Evolutionary conservation across 2,329 filamentous ascomycete species (phyloP), one percentile per base, ranked within the genome.

Genomic region (Penicillium sp.): DNA sequence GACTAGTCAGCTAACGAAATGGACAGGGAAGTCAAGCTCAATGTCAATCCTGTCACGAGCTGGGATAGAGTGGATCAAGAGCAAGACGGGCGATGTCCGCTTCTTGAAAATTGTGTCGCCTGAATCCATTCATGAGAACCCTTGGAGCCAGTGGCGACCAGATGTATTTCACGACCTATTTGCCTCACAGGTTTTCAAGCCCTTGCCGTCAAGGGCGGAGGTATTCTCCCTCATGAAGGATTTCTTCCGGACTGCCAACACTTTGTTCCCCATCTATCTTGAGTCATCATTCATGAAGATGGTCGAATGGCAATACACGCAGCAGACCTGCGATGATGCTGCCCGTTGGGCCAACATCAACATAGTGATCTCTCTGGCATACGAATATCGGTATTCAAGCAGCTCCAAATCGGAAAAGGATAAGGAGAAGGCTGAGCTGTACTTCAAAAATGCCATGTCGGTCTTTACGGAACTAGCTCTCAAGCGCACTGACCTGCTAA

Each of bases 291-390:
- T 97, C 64, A 96, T 96, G 89, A 88, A 93, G 64, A 78, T 97
- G 10, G 89, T 96, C 12, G 89, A 96, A 65, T 85, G 87, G 65
- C 91, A 97, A 67, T 97, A 96, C 70, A 93, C 89, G 0, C 77
- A 84, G 43, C 88, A 96, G 57, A 91, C 91, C 0, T 96, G 95
- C 61, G 84, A 93, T 62, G 90, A 92, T 38, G 91, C 90, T 4
- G 92, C 92, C 7, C 95, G 91, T 87, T 97, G 92, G 91, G 92
- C 92, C 5, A 93, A 89, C 71, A 77, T 97, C 60, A 97, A 97
- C 60, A 86, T 95, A 52, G 87, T 88, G 1, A 74, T 97, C 46
- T 91, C 90, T 22, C 89, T 96, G 60, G 88, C 91, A 6, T 89
- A 95, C 64, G 83, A 92, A 37, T 78, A 95, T 63, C 84, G 91